Base-by-base conservation (phyloP, 2,329 filamentous ascomycete genomes). In the Clonostachys chloroleuca region DNA sequence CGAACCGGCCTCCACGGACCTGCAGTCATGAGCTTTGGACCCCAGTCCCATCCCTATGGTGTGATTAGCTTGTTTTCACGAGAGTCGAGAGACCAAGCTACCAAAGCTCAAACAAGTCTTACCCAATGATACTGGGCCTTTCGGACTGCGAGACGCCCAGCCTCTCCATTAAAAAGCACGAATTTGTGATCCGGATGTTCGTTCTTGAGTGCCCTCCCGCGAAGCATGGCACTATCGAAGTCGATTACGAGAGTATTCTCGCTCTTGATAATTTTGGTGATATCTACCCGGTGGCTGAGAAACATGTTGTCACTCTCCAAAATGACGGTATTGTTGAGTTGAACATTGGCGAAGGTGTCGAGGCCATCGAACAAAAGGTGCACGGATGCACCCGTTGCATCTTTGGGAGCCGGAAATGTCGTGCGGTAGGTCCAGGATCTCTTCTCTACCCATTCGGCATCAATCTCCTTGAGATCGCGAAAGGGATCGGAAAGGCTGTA, bases 1-100 rank as follows among this genome's bases (percentile, higher is more conserved):
- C 76, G 74, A 37, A 89, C 76, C 13, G 83, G 77, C 48, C 83
- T 73, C 86, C 86, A 90, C 0, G 80, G 80, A 0, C 81, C 81
- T 49, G 77, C 81, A 5, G 80, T 83, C 51, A 83, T 61, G 12
- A 84, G 67, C 2, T 73, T 72, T 50, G 81, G 81, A 37, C 81
- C 81, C 81, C 81, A 85, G 56, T 84, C 81, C 81, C 80, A 84
- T 45, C 81, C 81, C 24, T 30, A 30, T 30, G 10, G 9, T 10
- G 8, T 30, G 9, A 30, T 30, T 30, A 30, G 76, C 81, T 30
- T 30, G 1, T 30, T 30, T 30, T 30, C 24, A 10, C 24, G 24
- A 30, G 8, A 30, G 8, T 30, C 7, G 37, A 40, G 10, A 18
- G 17, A 30, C 24, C 8, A 30, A 10, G 3, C 8, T 30, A 8